A percentile compares a stretch with the other conserved stretches of the same genome.
These are phyloP conservation scores for Cystobasidium tubakii DNA, from an alignment of 768 basidiomycete species.

Conservation along the genomic window DNA sequence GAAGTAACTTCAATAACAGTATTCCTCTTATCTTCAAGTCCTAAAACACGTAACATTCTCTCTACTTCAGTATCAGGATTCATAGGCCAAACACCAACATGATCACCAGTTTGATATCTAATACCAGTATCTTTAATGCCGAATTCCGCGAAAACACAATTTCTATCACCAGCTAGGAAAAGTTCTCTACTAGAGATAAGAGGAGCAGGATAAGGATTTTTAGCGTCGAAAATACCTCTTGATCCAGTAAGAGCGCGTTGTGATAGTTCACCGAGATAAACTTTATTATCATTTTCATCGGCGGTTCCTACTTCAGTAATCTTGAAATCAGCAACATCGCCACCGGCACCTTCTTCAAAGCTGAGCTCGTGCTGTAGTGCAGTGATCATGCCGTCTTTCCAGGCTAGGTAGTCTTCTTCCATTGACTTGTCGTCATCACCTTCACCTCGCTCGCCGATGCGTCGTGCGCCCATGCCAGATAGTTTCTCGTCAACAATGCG, in stretches of 20 bases:
- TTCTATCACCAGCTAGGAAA: conserved; percentile 70
- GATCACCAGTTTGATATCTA: conserved; percentile 98
- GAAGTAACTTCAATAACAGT: conserved; percentile 85
- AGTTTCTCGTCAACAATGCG: conserved; percentile 69
- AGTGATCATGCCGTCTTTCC: conserved; percentile 98
- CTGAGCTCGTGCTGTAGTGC: conserved; percentile 72
- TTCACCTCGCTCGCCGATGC: conserved; percentile 85
- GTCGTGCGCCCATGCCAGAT: conserved; percentile 69
- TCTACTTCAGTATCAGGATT: conserved; percentile 90
- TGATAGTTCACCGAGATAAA: conserved; percentile 93
- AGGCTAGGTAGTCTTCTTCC: conserved; percentile 99
- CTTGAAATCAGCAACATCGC: conserved; percentile 86
- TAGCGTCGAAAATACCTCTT: conserved; percentile 93
- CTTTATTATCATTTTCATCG: conserved; percentile 55
- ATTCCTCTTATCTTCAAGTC: conserved; percentile 72
- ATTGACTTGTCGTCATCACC: conserved; percentile 99
- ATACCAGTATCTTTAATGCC: conserved; percentile 90
- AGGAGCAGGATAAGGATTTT: conserved; percentile 90
- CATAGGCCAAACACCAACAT: conserved; percentile 92
- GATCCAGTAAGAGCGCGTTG: conserved; percentile 86
- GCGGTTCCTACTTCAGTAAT: conserved; percentile 74
- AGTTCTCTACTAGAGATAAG: conserved; percentile 72
- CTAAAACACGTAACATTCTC: conserved; percentile 76
- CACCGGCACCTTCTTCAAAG: conserved; percentile 93
- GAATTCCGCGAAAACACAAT: conserved; percentile 91